Percentiles rank a stretch among this genome's conserved stretches.
Evolutionary conservation across 2,329 filamentous ascomycete species (phyloP).

Genomic region (Penicillium thymicola): DNA sequence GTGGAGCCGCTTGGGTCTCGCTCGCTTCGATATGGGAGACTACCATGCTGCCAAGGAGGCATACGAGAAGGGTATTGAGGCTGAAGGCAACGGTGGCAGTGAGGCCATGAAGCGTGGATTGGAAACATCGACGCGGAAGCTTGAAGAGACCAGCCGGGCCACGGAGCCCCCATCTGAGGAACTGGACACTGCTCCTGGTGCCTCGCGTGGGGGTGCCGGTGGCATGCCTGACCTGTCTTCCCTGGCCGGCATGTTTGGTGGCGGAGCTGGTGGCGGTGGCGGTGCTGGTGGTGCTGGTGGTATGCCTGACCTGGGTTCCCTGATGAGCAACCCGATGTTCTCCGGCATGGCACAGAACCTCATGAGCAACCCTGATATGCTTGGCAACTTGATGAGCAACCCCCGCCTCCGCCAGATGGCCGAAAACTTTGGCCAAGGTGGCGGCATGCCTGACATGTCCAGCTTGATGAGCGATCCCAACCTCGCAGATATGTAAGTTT

Average conservation of each 20-base stretch:
- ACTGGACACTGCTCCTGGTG: constrained; percentile 50
- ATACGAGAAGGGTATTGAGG: constrained; percentile 86
- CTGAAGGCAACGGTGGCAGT: constrained; percentile 89
- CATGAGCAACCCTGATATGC: constrained; percentile 93
- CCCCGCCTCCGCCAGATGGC: constrained; percentile 85
- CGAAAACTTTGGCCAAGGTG: constrained; percentile 66
- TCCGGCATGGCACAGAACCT: constrained; percentile 93
- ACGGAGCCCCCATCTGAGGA: constrained; percentile 50
- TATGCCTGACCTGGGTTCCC: constrained; percentile 80
- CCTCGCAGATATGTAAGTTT: constrained; percentile 85
- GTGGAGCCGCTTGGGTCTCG: constrained; percentile 89
- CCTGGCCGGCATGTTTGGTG: constrained; percentile 71
- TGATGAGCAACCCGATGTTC: constrained; percentile 99
- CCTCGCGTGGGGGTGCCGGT: constrained; percentile 47
- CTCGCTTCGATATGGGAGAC: constrained; percentile 87
- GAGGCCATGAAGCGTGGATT: constrained; percentile 97
- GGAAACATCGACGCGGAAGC: constrained; percentile 85
- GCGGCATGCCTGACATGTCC: constrained; percentile 84
- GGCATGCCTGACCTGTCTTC: constrained; percentile 70
- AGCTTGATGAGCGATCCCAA: constrained; percentile 87
- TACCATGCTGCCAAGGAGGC: constrained; percentile 90
- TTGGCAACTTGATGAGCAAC: constrained; percentile 92
- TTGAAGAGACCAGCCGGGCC: constrained; percentile 71
- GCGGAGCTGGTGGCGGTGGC: constrained; percentile 42
- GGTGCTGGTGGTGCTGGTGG: constrained; percentile 55